Conservation (phyloP, 257 asterid species). For the Nicotiana attenuata region DNA sequence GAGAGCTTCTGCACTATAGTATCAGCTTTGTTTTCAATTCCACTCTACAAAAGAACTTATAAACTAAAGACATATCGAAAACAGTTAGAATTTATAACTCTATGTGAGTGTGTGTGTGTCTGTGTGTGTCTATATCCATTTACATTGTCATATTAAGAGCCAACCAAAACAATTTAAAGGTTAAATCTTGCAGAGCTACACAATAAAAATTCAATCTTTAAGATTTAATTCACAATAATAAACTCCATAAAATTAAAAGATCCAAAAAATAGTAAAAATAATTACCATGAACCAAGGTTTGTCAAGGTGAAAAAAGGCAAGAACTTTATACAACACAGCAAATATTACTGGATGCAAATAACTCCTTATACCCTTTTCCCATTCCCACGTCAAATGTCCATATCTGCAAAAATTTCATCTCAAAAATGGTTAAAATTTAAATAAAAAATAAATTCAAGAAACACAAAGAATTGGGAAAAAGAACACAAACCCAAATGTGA, state of each 20-base stretch:
- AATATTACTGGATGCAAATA: constrained; percentile 84
- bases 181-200: not conserved
- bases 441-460: not conserved
- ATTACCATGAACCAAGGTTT: constrained; percentile 88
- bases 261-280: not conserved
- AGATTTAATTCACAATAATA: not conserved
- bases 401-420: constrained; percentile 34
- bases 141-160: not conserved
- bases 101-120: no score
- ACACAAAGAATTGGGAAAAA: not conserved
- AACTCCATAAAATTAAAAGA: not conserved
- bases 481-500: constrained; percentile 58
- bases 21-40: not conserved
- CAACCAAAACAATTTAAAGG: not conserved
- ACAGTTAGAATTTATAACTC: not conserved
- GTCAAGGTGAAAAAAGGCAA: constrained; percentile 62
- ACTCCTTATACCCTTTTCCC: constrained; percentile 85
- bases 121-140: not conserved
- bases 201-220: not conserved
- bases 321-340: constrained; percentile 74
- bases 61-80: not conserved
- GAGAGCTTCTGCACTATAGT: not conserved
- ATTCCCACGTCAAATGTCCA: constrained; percentile 85
- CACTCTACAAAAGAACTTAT: not conserved
- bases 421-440: no score